phyloP scores from a whole-genome alignment of 2,329 filamentous ascomycete genomes.

The Coniochaeta ligniaria region DNA sequence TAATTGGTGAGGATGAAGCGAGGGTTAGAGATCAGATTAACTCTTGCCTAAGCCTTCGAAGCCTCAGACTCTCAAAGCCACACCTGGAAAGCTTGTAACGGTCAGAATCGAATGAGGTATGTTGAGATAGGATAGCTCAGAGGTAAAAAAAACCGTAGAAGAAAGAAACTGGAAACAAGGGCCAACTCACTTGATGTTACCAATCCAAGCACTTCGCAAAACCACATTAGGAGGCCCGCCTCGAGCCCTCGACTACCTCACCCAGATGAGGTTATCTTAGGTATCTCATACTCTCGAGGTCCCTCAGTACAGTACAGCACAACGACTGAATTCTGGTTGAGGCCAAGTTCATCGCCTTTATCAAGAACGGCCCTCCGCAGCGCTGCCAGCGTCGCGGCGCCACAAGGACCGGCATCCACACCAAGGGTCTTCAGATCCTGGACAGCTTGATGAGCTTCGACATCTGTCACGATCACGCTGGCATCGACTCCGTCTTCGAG shows the following conservation, averaged over 20 bases:
- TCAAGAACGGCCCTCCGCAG: constrained; percentile 4
- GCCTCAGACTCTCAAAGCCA: background rate
- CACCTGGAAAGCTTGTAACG: no score
- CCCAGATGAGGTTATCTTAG: background rate
- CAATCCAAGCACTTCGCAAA: background rate
- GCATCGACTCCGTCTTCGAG: constrained; percentile 52
- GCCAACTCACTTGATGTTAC: background rate
- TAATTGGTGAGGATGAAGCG: background rate
- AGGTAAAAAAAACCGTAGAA: no score
- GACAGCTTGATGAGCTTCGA: constrained; percentile 53
- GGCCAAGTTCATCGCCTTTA: constrained; percentile 3
- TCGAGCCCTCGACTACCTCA: background rate
- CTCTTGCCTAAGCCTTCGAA: background rate
- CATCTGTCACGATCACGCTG: constrained; percentile 52
- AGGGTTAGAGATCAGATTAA: background rate
- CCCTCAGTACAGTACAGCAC: constrained; percentile 13
- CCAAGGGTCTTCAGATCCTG: constrained; percentile 37
- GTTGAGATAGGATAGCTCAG: no score
- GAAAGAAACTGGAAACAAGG: background rate
- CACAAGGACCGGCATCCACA: constrained; percentile 12
- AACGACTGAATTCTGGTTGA: constrained; percentile 9
- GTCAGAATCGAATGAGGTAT: no score
- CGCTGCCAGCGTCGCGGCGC: constrained; percentile 11
- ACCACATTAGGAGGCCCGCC: background rate
- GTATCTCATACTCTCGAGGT: constrained; percentile 7